These are phyloP conservation scores for Punica granatum DNA, from an alignment of 345 rosid species.

Conservation along the genomic window DNA sequence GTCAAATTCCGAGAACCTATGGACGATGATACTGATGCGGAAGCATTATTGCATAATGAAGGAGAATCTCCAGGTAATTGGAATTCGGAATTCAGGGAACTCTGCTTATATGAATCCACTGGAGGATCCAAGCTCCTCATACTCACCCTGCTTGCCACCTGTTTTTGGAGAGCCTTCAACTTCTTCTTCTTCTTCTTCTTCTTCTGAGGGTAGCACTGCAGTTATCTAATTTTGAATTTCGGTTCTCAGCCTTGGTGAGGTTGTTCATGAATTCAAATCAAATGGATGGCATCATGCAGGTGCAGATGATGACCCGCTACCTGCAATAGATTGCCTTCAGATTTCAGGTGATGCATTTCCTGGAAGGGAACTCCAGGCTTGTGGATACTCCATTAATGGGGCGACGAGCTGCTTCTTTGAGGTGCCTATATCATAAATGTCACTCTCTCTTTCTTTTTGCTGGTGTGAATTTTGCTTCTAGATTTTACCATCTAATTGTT, in stretches of 20 bases:
- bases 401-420: constrained; percentile 97
- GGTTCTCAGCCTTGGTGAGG: not conserved
- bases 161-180: constrained; percentile 91
- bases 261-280: not conserved
- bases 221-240: not conserved
- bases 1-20: constrained; percentile 76
- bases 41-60: constrained; percentile 43
- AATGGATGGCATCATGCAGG: constrained; percentile 28
- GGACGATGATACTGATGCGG: constrained; percentile 58
- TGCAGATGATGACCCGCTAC: constrained; percentile 86
- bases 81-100: constrained; percentile 50
- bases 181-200: constrained; percentile 81
- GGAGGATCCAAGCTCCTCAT: constrained; percentile 60
- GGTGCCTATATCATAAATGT: constrained; percentile 44
- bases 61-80: constrained; percentile 47
- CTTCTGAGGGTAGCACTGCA: constrained; percentile 81
- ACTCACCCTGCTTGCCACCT: constrained; percentile 58
- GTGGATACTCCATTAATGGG: constrained; percentile 88
- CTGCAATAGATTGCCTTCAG: constrained; percentile 79
- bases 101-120: constrained; percentile 33
- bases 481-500: not conserved
- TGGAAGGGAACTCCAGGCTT: constrained; percentile 88
- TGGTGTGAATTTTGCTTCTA: not conserved
- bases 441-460: not conserved
- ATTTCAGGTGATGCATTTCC: constrained; percentile 94